Evolutionary conservation across 495 filamentous ascomycete genomes (phyloP), one percentile per base, ranked within the genome.

Genomic region (Penicillium coprophilum): DNA sequence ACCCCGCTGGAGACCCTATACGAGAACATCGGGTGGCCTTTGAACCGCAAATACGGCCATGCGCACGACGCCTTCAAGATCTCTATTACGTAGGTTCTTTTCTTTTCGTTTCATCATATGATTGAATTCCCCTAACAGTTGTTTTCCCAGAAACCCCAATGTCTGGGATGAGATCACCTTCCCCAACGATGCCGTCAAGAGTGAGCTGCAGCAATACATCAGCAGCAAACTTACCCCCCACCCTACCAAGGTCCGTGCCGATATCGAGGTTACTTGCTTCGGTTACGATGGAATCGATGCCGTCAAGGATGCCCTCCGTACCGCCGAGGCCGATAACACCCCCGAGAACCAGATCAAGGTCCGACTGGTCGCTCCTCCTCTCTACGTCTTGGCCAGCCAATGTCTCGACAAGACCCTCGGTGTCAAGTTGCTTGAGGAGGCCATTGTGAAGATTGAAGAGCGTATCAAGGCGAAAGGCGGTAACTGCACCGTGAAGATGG

Each of bases 241-340:
- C 68, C 94, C 94, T 2, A 97, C 92, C 46, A 98, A 98, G 77
- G 91, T 98, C 53, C 93, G 94, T 67, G 91, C 94, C 60, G 94
- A 98, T 75, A 88, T 98, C 51, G 94, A 97, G 75, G 94, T 97
- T 46, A 97, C 92, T 50, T 98, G 94, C 80, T 98, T 97, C 78
- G 88, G 88, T 36, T 98, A 98, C 73, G 94, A 97, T 55, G 94
- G 94, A 65, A 97, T 98, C 80, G 94, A 97, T 65, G 94, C 94
- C 28, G 92, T 98, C 67, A 98, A 98, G 82, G 76, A 81, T 8
- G 91, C 92, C 39, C 80, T 97, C 47, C 85, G 91, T 64, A 87
- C 85, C 47, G 92, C 92, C 50, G 92, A 97, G 74, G 89, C 87
- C 49, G 84, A 86, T 64, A 96, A 94, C 79, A 96, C 90, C 28